Evolutionary conservation across 192 early-diverging fungal genomes (phyloP).

Genomic region (Coemansia sp.): DNA sequence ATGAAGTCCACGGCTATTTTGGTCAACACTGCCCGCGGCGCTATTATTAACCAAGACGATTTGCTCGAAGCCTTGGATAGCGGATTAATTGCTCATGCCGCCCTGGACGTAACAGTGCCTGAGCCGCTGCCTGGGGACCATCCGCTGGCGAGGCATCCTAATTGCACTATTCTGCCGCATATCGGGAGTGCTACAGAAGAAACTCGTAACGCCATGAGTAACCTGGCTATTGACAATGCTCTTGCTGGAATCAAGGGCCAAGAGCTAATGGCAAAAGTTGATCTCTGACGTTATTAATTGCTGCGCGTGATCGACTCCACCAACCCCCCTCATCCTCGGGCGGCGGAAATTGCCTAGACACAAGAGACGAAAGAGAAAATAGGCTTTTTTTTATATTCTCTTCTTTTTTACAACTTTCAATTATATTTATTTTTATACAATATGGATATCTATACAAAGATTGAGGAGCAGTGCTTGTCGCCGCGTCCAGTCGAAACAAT

Average conservation of each 20-base stretch:
- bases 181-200: slow-evolving; percentile 84
- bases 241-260: slow-evolving; percentile 62
- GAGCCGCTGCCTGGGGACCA: slow-evolving; percentile 75
- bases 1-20: slow-evolving; percentile 75
- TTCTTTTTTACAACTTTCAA: not conserved
- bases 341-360: slow-evolving; percentile 1
- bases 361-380: not conserved
- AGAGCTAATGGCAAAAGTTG: slow-evolving; percentile 41
- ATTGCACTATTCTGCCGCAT: slow-evolving; percentile 82
- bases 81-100: slow-evolving; percentile 65
- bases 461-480: slow-evolving; percentile 16
- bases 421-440: not conserved
- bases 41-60: slow-evolving; percentile 76
- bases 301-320: not conserved
- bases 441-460: not conserved
- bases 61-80: slow-evolving; percentile 67
- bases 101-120: slow-evolving; percentile 86
- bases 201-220: slow-evolving; percentile 79
- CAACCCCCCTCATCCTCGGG: slow-evolving; percentile 4
- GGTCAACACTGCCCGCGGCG: slow-evolving; percentile 82
- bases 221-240: slow-evolving; percentile 74
- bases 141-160: slow-evolving; percentile 61
- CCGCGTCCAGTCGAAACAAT: slow-evolving; percentile 49
- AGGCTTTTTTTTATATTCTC: not conserved
- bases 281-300: not conserved